Evolutionary conservation across 306 rosid species (phyloP), one percentile per base, ranked within the genome.

Genomic region (Fagus sylvatica): DNA sequence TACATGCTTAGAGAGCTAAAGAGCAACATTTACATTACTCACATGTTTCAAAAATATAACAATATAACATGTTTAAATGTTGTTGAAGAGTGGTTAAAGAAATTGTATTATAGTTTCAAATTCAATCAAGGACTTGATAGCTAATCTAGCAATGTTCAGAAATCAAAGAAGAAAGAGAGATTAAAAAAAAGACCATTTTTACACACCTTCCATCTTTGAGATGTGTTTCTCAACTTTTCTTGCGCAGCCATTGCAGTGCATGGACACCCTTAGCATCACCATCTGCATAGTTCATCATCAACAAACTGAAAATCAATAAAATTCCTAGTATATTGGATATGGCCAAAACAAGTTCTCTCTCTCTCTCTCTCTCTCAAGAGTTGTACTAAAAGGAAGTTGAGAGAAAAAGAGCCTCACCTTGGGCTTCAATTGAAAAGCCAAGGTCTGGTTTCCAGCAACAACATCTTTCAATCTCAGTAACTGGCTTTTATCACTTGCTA

Each of bases 241-340:
- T 43, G 96, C 98, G 84, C 99, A 95, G 69, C 96, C 99, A 85
- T 86, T 49, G 86, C 99, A 95, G 80, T 95, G 97, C 94, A 95
- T 95, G 78, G 98, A 90, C 69, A 95, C 99, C 85, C 78, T 90
- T 79, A 95, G 66, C 77, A 82, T 88, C 41, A 95, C 99, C 75
- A 90, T 85, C 99, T 95, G 84, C 83, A 77, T 30, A 39, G 41
- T 75, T 68, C 42, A n/a, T 68, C 42, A n/a, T 74, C 22, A 74
- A 34, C 4, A 66, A 10, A n/a, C 73, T 30, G 22, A 62, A 66
- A 72, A 76, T 74, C 39, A 61, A 30, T n/a, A 30, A 2, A 53
- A 64, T 17, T 13, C 8, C 34, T 9, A 6, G 1, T 0, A 5
- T 2, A 33, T 61, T 33, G 41, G 19, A 33, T 61, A 61, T 37